Percentiles rank a stretch among this genome's conserved stretches.
These are phyloP conservation scores for Magnolia kwangsiensis DNA, from an alignment of 164 flowering plant genomes.

Conservation along the genomic window DNA sequence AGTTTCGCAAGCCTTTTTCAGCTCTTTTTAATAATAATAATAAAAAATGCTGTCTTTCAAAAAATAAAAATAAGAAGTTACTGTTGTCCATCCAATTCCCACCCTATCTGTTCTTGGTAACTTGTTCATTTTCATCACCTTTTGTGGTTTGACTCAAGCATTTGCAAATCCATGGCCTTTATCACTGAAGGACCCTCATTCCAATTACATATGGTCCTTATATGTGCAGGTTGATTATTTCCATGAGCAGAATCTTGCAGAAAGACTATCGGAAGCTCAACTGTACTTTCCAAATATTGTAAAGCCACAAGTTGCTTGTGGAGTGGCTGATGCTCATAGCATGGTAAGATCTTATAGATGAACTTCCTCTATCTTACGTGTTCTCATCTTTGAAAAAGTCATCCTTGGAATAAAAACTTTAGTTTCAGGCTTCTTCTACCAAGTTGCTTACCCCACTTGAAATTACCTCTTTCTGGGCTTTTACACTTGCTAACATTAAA, in stretches of 20 bases:
- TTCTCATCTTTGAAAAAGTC: background rate
- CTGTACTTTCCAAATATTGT: constrained; percentile 72
- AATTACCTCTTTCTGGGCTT: too few relatives aligned
- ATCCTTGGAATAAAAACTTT: too few relatives aligned
- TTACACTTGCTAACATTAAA: too few relatives aligned
- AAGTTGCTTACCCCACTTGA: too few relatives aligned
- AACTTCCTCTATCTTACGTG: background rate
- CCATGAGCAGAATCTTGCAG: constrained; percentile 42
- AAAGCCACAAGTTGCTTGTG: constrained; percentile 97
- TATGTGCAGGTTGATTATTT: constrained; percentile 70
- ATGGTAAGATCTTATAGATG: constrained; percentile 46
- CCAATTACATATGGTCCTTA: background rate
- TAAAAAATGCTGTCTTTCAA: too few relatives aligned
- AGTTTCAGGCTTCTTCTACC: background rate
- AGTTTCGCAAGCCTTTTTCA: too few relatives aligned
- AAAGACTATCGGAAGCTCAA: constrained; percentile 45
- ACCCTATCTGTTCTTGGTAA: background rate
- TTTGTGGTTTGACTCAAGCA: background rate
- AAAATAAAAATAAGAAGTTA: too few relatives aligned
- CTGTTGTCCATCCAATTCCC: background rate
- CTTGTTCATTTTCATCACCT: background rate
- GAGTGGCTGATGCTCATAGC: constrained; percentile 82
- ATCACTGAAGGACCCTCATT: background rate
- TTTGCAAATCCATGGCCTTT: background rate
- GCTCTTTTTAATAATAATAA: too few relatives aligned